Percentiles rank a stretch among this genome's conserved stretches.
Evolutionary conservation across 176 grass and related monocot species (phyloP).

Genomic region (Luzula sylvatica): DNA sequence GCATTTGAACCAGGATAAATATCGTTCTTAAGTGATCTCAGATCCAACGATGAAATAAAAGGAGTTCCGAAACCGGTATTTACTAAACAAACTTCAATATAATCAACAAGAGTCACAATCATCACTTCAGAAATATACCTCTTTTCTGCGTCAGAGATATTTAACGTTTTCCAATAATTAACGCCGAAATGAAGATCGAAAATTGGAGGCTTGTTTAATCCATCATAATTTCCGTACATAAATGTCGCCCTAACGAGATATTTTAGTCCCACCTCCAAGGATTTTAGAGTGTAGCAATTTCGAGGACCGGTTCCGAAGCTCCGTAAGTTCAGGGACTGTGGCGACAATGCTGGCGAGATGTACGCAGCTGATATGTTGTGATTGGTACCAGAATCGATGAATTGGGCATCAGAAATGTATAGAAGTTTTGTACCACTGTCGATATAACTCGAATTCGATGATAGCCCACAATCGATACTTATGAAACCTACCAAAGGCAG

Average conservation of each 20-base stretch:
- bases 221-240: background rate
- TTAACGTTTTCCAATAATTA: constrained; percentile 28
- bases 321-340: constrained; percentile 7
- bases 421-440: background rate
- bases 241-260: background rate
- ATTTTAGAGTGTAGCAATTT: constrained; percentile 6
- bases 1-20: constrained; percentile 14
- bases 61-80: constrained; percentile 45
- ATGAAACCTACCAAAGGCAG: constrained; percentile 10
- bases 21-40: constrained; percentile 28
- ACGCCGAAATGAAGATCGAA: constrained; percentile 1
- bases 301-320: constrained; percentile 31
- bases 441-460: background rate
- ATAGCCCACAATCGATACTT: constrained; percentile 17
- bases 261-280: background rate
- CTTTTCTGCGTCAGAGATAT: background rate
- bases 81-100: constrained; percentile 33
- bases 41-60: constrained; percentile 44
- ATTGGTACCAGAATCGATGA: constrained; percentile 3
- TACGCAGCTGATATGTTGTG: background rate
- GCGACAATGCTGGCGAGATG: background rate
- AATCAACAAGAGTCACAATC: constrained; percentile 5
- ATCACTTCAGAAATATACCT: background rate
- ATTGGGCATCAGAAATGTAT: constrained; percentile 2
- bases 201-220: background rate